Conservation (phyloP, 331 rosid genomes). For the Quercus phellos region DNA sequence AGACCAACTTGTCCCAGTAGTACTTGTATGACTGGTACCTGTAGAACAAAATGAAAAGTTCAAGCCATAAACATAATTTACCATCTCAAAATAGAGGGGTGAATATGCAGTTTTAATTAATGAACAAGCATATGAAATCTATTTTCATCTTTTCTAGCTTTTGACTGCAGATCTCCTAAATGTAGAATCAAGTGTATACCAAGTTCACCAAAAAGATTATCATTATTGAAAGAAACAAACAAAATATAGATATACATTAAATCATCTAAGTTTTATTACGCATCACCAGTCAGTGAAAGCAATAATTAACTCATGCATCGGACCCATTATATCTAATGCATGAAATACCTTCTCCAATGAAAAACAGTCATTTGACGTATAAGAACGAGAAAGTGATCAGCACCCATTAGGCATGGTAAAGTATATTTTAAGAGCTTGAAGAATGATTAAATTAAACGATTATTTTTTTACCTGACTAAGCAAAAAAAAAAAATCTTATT, state of each 20-base stretch:
- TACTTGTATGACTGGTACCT: constrained; percentile 85
- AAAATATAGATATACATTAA: background rate
- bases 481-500: background rate
- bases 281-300: background rate
- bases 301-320: no score
- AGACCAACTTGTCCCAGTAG: constrained; percentile 80
- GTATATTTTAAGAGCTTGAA: background rate
- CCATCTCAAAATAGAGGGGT: background rate
- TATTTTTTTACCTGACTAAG: background rate
- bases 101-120: background rate
- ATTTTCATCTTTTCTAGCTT: background rate
- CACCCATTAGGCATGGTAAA: background rate
- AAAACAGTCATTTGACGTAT: background rate
- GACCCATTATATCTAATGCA: no score
- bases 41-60: constrained; percentile 8
- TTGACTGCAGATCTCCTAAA: background rate
- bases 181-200: background rate
- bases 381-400: background rate
- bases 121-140: background rate
- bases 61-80: background rate
- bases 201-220: background rate
- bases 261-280: background rate
- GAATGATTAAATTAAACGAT: background rate
- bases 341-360: background rate
- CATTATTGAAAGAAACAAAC: background rate